Conservation (phyloP, 495 filamentous ascomycete species). For the Geopyxis carbonaria region DNA sequence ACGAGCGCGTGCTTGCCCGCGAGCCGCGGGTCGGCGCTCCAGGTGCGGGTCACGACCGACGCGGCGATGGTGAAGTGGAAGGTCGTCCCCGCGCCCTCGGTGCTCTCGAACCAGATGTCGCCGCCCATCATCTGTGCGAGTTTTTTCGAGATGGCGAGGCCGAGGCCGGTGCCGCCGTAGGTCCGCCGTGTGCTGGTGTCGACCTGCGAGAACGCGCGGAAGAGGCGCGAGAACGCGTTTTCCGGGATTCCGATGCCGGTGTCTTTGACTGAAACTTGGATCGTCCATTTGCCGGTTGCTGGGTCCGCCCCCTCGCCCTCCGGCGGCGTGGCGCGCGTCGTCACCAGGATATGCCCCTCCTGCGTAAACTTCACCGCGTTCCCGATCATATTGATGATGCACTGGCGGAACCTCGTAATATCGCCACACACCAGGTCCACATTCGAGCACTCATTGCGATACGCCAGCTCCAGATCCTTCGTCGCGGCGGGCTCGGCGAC, state of each 20-base stretch:
- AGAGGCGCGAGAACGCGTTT: slow-evolving; percentile 18
- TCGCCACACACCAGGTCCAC: slow-evolving; percentile 49
- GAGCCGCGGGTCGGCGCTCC: slow-evolving; percentile 19
- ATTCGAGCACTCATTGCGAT: slow-evolving; percentile 44
- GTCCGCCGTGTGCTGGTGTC: slow-evolving; percentile 24
- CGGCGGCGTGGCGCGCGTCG: slow-evolving; percentile 13
- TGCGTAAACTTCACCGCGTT: slow-evolving; percentile 59
- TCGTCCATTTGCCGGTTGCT: slow-evolving; percentile 10
- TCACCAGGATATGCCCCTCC: slow-evolving; percentile 40
- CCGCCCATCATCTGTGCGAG: slow-evolving; percentile 26
- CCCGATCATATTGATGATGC: slow-evolving; percentile 52
- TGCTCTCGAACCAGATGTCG: slow-evolving; percentile 25
- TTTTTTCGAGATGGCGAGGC: slow-evolving; percentile 24
- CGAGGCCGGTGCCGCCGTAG: slow-evolving; percentile 23
- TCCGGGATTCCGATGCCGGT: slow-evolving; percentile 24
- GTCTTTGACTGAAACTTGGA: slow-evolving; percentile 21
- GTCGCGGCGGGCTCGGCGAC: slow-evolving; percentile 48
- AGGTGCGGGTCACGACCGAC: slow-evolving; percentile 13
- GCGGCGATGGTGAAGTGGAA: slow-evolving; percentile 22
- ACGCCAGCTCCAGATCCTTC: slow-evolving; percentile 52
- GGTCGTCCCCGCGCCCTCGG: slow-evolving; percentile 21
- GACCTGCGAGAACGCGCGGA: slow-evolving; percentile 24
- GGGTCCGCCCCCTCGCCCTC: slow-evolving; percentile 10
- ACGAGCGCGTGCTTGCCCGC: slow-evolving; percentile 18
- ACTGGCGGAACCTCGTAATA: slow-evolving; percentile 48